A percentile compares a stretch with the other conserved stretches of the same genome.
Conservation (phyloP, 345 rosid species). For the Populus euphratica region DNA sequence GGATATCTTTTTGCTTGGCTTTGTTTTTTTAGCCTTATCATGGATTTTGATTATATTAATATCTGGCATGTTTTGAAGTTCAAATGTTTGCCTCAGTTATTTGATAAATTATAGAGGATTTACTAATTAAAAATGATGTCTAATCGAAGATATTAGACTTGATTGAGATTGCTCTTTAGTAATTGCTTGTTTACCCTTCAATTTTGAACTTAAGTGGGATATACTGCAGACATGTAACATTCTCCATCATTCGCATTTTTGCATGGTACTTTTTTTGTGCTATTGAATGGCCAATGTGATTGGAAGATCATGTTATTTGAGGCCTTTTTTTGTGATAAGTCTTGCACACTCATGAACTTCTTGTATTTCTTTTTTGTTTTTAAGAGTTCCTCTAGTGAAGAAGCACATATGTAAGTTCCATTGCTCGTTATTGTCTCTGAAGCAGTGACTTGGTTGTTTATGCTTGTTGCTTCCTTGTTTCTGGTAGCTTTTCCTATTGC, state of each 20-base stretch:
- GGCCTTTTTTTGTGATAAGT: neutral
- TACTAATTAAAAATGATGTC: neutral
- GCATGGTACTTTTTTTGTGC: neutral
- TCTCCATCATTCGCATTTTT: neutral
- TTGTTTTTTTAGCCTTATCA: conserved; percentile 27
- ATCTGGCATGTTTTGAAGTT: conserved; percentile 25
- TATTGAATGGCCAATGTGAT: neutral
- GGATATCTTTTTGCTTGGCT: conserved; percentile 22
- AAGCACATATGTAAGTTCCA: neutral
- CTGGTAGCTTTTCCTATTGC: neutral
- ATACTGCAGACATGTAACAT: neutral
- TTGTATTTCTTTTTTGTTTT: neutral
- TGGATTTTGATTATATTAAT: conserved; percentile 12
- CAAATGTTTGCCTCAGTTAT: neutral
- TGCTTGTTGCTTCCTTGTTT: neutral
- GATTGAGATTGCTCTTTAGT: neutral
- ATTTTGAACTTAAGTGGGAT: neutral
- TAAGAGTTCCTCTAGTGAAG: neutral
- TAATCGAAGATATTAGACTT: neutral
- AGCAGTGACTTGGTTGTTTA: neutral
- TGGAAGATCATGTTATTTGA: neutral
- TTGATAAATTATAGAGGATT: neutral
- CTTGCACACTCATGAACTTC: neutral
- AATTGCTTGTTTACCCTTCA: neutral
- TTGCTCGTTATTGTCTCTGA: neutral